Evolutionary conservation across 495 filamentous ascomycete species (phyloP).

Genomic region (Penicillium coprophilum): DNA sequence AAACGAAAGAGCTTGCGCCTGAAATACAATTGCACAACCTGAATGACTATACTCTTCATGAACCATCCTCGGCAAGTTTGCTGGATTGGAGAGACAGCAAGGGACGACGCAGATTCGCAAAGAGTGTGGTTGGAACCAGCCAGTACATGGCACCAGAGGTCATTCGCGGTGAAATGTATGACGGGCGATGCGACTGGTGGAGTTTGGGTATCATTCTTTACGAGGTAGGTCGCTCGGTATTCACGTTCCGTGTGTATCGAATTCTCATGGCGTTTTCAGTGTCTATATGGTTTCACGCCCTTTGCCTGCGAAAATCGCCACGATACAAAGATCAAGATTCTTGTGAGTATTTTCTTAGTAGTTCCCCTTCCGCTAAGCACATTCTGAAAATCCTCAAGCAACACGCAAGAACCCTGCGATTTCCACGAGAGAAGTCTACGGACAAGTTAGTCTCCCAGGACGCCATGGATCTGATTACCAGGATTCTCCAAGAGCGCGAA

Average conservation of each 20-base stretch:
- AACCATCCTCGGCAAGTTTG: conserved; percentile 40
- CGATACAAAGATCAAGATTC: conserved; percentile 76
- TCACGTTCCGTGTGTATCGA: background rate
- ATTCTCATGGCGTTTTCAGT: conserved; percentile 43
- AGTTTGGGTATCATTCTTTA: conserved; percentile 90
- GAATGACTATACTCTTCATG: conserved; percentile 14
- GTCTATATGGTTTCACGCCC: conserved; percentile 85
- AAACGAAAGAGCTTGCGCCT: conserved; percentile 27
- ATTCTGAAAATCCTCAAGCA: conserved; percentile 28
- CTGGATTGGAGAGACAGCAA: conserved; percentile 77
- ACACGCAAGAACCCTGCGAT: conserved; percentile 55
- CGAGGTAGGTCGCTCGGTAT: conserved; percentile 52
- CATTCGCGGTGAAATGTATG: conserved; percentile 76
- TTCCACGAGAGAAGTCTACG: conserved; percentile 58
- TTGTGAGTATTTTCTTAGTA: conserved; percentile 50
- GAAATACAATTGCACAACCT: conserved; percentile 2
- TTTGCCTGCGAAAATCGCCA: conserved; percentile 80
- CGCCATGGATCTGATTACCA: conserved; percentile 72
- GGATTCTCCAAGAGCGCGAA: conserved; percentile 75
- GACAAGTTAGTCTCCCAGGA: conserved; percentile 55
- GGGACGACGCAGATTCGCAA: conserved; percentile 70
- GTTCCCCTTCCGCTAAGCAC: background rate
- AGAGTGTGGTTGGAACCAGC: conserved; percentile 90
- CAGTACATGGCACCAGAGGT: conserved; percentile 98
- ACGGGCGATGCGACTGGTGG: conserved; percentile 96